A percentile compares a stretch with the other conserved stretches of the same genome.
Conservation (phyloP, 805 yeast genomes). For the Myxozyma geophila region DNA sequence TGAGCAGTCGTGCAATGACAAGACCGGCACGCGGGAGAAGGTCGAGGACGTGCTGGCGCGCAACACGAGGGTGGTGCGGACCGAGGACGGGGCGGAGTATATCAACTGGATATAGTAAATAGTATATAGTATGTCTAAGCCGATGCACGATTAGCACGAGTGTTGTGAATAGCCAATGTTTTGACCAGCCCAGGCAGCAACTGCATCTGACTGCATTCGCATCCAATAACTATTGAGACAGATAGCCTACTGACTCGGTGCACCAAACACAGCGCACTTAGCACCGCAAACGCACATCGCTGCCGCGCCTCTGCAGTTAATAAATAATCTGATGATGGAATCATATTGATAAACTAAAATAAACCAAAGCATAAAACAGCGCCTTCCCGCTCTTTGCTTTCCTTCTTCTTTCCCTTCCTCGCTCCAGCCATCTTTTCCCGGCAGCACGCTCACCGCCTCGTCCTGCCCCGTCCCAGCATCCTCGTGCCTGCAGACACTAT, state of each 20-base stretch:
- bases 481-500: not conserved
- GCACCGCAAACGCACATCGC: no score
- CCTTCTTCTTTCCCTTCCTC: conserved; percentile 2
- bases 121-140: not conserved
- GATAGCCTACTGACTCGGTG: no score
- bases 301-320: no score
- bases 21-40: conserved; percentile 64
- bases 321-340: not conserved
- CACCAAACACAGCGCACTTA: no score
- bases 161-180: no score
- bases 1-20: conserved; percentile 54
- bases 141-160: not conserved
- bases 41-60: conserved; percentile 63
- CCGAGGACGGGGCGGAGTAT: conserved; percentile 47
- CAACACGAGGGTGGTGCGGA: conserved; percentile 54
- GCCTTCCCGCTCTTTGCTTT: not conserved
- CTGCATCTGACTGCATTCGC: no score
- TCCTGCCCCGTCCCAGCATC: not conserved
- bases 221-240: no score
- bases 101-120: conserved; percentile 52
- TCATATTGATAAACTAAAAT: conserved; percentile 4
- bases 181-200: no score
- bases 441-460: not conserved
- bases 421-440: not conserved
- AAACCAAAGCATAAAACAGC: not conserved